Evolutionary conservation across 441 rosid genomes (phyloP), one percentile per base, ranked within the genome.

Genomic region (Breynia disticha): DNA sequence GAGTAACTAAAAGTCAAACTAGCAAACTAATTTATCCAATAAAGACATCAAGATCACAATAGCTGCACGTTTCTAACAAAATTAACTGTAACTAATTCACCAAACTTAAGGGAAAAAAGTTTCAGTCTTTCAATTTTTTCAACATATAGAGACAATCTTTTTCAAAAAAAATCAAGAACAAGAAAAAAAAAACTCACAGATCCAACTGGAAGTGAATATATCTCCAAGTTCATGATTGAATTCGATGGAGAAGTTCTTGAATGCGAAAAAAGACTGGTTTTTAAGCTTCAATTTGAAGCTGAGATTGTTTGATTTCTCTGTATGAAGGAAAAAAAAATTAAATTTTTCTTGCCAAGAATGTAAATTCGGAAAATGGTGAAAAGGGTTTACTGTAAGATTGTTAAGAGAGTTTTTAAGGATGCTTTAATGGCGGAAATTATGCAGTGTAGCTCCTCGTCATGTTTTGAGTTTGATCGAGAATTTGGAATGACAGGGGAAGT

Each of bases 141-240:
- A 28, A 28, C 35, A 28, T 9, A 4, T 28, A n/a, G n/a, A n/a
- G n/a, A n/a, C n/a, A n/a, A 28, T 28, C 5, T 28, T 28, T 9
- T 28, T 28, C 35, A 28, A 0, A 9, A 45, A 10, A 8, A 13
- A 28, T 53, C 11, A 15, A 47, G 10, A 5, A 32, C 16, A 35
- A 4, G 46, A 37, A 15, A 24, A 7, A 16, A 7, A 13, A n/a
- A 58, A 69, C 84, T 79, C 62, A 81, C 84, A 42, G 63, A 72
- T 74, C 51, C 45, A 62, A 52, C 11, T 48, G 43, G 60, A 50
- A 17, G 54, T 45, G 59, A 32, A 56, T 66, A 55, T 16, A 50
- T 8, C 54, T 44, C 67, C 22, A 67, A 55, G 66, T 63, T 65
- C 83, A 79, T 74, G 43, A 62, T 71, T 48, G 47, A 12, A n/a